phyloP scores from a whole-genome alignment of 2,329 filamentous ascomycete genomes.

The Cercospora sp. region DNA sequence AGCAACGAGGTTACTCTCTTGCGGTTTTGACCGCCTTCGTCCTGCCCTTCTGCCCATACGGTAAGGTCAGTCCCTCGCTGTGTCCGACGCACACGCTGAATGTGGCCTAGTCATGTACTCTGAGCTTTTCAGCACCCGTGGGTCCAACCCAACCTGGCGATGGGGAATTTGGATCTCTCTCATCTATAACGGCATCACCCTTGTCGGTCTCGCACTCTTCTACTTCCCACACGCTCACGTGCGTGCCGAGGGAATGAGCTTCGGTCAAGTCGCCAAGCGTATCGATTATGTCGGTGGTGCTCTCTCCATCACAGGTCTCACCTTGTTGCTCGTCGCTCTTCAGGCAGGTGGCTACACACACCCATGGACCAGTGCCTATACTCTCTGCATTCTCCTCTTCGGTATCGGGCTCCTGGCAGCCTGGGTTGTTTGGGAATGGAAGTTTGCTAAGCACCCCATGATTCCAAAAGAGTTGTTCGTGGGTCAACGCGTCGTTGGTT shows the following conservation, averaged over 20 bases:
- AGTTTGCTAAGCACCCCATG: slow-evolving; percentile 44
- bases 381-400: slow-evolving; percentile 41
- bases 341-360: slow-evolving; percentile 45
- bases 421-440: slow-evolving; percentile 43
- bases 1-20: slow-evolving; percentile 30
- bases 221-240: slow-evolving; percentile 57
- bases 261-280: slow-evolving; percentile 45
- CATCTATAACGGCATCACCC: slow-evolving; percentile 31
- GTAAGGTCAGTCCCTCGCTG: not conserved
- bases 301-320: slow-evolving; percentile 52
- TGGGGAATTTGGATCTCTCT: slow-evolving; percentile 45
- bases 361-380: slow-evolving; percentile 43
- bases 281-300: slow-evolving; percentile 56
- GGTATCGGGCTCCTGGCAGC: slow-evolving; percentile 40
- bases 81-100: not conserved
- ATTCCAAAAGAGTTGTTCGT: slow-evolving; percentile 40
- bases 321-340: slow-evolving; percentile 47
- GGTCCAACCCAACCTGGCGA: slow-evolving; percentile 50
- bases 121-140: slow-evolving; percentile 54
- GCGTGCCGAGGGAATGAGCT: slow-evolving; percentile 44
- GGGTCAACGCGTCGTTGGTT: slow-evolving; percentile 36
- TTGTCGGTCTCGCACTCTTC: slow-evolving; percentile 43
- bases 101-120: slow-evolving; percentile 54
- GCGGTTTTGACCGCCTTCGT: slow-evolving; percentile 41
- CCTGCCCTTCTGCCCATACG: slow-evolving; percentile 60